A percentile compares a stretch with the other conserved stretches of the same genome.
These are phyloP conservation scores for Amanita pallidorosea DNA, from an alignment of 768 basidiomycete genomes.

Conservation along the genomic window DNA sequence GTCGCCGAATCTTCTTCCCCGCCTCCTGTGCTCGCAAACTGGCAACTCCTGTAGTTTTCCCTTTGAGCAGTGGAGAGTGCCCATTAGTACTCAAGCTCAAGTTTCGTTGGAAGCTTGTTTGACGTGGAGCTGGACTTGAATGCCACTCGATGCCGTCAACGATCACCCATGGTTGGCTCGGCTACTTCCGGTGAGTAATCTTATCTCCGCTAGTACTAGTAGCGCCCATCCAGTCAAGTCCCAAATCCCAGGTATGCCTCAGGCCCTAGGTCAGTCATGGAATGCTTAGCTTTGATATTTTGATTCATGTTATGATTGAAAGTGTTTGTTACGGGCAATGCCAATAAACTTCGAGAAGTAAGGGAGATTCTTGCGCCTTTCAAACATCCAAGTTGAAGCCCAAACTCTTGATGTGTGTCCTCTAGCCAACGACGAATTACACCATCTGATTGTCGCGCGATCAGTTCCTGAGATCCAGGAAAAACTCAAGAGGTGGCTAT, in stretches of 20 bases:
- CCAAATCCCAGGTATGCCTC: background rate
- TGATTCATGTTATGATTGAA: background rate
- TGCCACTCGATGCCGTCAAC: background rate
- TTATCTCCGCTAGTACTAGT: background rate
- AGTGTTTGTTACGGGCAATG: conserved; percentile 95
- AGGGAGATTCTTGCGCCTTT: conserved; percentile 61
- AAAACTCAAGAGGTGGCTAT: conserved; percentile 78
- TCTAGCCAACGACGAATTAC: background rate
- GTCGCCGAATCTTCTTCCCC: too few species aligned
- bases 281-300: background rate
- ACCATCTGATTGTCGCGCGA: background rate
- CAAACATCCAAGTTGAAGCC: conserved; percentile 71
- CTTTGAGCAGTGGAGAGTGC: background rate
- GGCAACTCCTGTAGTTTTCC: background rate
- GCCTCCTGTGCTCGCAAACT: too few species aligned
- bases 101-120: background rate
- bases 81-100: background rate
- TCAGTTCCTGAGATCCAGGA: conserved; percentile 93
- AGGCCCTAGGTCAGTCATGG: background rate
- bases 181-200: background rate
- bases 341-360: conserved; percentile 87
- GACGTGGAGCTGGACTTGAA: background rate
- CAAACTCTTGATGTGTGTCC: conserved; percentile 63
- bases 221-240: background rate
- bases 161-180: background rate